Conservation (phyloP, 306 rosid genomes). For the Quercus cerris region DNA sequence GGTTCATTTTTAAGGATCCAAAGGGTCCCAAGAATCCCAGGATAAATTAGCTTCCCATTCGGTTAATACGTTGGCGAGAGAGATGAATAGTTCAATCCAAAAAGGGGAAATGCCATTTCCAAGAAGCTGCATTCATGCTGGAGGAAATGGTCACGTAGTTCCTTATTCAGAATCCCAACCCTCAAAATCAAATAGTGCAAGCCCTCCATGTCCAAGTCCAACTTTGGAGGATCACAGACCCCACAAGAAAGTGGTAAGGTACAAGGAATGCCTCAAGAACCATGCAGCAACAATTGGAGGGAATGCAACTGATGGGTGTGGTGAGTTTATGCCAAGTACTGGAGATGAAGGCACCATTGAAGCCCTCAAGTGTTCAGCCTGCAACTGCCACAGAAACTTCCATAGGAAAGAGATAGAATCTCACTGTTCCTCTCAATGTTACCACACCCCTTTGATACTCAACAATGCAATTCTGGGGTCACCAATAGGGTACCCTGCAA, state of each 20-base stretch:
- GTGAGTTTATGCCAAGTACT: slow-evolving; percentile 43
- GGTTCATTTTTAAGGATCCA: not conserved
- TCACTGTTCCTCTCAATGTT: slow-evolving; percentile 1
- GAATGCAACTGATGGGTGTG: slow-evolving; percentile 58
- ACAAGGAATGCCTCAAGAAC: slow-evolving; percentile 51
- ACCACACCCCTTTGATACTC: slow-evolving; percentile 16
- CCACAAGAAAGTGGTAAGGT: slow-evolving; percentile 26
- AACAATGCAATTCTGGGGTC: not conserved
- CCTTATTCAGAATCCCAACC: not conserved
- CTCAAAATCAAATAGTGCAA: not conserved
- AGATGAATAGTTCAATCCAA: slow-evolving; percentile 1
- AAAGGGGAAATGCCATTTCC: not conserved
- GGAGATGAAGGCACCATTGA: slow-evolving; percentile 46
- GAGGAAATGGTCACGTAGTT: not conserved
- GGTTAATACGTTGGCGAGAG: not conserved
- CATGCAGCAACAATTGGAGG: slow-evolving; percentile 62
- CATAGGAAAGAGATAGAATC: slow-evolving; percentile 45
- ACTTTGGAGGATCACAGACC: not conserved
- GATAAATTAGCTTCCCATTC: not conserved
- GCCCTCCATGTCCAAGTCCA: slow-evolving; percentile 6
- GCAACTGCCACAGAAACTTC: slow-evolving; percentile 59
- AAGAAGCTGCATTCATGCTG: not conserved
- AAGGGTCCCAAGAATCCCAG: not conserved
- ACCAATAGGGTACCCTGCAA: not conserved
- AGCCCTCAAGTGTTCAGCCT: slow-evolving; percentile 44